Percentiles rank a stretch among this genome's conserved stretches.
Conservation (phyloP, 1,284 basidiomycete genomes). For the Tremellales sp. region DNA sequence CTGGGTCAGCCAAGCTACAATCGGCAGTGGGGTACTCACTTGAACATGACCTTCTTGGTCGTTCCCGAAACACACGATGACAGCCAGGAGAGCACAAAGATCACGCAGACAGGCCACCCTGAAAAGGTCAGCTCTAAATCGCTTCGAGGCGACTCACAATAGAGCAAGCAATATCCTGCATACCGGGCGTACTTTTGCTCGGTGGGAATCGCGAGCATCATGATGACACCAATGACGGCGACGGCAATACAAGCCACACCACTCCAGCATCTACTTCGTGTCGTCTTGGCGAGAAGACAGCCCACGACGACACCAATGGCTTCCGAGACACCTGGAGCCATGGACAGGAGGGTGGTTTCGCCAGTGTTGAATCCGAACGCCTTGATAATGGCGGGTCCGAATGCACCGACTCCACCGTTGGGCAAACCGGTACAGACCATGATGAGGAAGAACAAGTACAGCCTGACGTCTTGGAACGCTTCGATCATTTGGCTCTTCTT, state of each 20-base stretch:
- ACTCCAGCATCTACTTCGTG: neutral
- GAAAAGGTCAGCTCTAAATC: neutral
- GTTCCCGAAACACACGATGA: constrained; percentile 7
- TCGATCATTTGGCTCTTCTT: constrained; percentile 15
- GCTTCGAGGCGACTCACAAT: neutral
- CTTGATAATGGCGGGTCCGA: constrained; percentile 28
- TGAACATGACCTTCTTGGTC: constrained; percentile 14
- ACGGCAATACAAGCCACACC: neutral
- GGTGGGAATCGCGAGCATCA: constrained; percentile 9
- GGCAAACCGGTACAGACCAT: constrained; percentile 16
- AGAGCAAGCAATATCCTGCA: constrained; percentile 6
- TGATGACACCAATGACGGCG: neutral
- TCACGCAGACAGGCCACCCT: constrained; percentile 10
- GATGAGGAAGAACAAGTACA: constrained; percentile 19
- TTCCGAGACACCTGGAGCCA: constrained; percentile 23
- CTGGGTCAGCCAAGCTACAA: neutral
- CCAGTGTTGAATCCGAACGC: neutral
- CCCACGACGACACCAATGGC: neutral
- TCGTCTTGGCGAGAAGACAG: neutral
- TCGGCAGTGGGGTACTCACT: neutral
- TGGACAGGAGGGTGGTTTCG: constrained; percentile 32
- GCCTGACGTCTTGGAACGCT: constrained; percentile 13
- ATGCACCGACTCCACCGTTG: constrained; percentile 21
- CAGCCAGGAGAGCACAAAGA: constrained; percentile 9
- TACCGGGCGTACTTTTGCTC: constrained; percentile 2